Conservation (phyloP, 805 yeast genomes). For the Ogataea paraovalis region DNA sequence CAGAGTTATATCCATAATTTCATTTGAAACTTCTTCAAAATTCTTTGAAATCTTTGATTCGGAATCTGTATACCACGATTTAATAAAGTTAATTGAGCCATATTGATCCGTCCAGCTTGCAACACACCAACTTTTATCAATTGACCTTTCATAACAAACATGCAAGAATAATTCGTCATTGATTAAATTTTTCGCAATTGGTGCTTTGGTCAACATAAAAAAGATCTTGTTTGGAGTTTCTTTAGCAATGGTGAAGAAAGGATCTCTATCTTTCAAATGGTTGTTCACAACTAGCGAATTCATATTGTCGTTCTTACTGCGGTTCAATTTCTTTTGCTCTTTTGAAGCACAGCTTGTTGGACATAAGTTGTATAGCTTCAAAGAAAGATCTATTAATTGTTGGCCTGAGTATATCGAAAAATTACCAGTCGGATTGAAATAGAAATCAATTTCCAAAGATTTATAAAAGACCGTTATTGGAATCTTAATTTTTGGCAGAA, state of each 20-base stretch:
- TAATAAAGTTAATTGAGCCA: conserved; percentile 59
- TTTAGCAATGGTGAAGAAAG: conserved; percentile 37
- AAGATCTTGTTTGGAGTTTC: conserved; percentile 40
- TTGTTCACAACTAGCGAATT: neutral
- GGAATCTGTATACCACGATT: conserved; percentile 53
- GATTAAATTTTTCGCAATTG: conserved; percentile 35
- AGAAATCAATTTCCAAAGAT: conserved; percentile 37
- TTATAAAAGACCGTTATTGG: conserved; percentile 31
- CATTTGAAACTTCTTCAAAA: conserved; percentile 59
- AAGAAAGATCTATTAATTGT: conserved; percentile 41
- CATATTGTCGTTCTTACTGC: neutral
- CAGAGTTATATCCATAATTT: conserved; percentile 60
- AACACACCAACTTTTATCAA: conserved; percentile 78
- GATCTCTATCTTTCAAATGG: conserved; percentile 25
- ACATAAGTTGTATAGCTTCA: conserved; percentile 56
- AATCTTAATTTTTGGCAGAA: conserved; percentile 6
- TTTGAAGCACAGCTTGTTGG: conserved; percentile 28
- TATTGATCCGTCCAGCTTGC: conserved; percentile 89
- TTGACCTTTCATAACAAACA: conserved; percentile 77
- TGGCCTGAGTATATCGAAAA: conserved; percentile 30
- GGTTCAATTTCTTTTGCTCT: neutral
- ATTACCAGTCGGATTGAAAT: conserved; percentile 34
- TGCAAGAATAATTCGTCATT: conserved; percentile 79
- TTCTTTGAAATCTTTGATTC: conserved; percentile 29
- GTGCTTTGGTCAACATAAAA: conserved; percentile 39